Percentiles rank a stretch among this genome's conserved stretches.
Conservation (phyloP, 495 filamentous ascomycete species). For the Niebla homalea region DNA sequence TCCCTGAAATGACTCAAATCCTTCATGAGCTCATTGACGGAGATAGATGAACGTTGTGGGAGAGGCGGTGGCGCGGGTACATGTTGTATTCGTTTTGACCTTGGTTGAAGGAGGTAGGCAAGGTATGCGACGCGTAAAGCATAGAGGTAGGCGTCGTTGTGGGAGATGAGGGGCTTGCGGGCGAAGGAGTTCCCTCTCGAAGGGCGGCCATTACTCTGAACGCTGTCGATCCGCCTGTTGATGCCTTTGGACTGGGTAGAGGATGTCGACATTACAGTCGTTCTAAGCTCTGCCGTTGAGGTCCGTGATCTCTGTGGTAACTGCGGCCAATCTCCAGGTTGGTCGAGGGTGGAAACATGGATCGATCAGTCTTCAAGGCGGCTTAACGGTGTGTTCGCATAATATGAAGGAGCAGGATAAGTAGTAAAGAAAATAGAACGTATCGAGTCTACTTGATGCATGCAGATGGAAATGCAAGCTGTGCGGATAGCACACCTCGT, state of each 20-base stretch:
- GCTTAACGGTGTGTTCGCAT: no score
- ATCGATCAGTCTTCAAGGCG: no score
- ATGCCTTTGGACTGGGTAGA: constrained; percentile 40
- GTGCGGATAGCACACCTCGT: no score
- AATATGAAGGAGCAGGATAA: no score
- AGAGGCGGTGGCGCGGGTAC: constrained; percentile 48
- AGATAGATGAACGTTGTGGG: constrained; percentile 53
- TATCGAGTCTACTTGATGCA: no score
- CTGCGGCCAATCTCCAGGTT: constrained; percentile 1
- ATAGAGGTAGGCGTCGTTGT: constrained; percentile 74
- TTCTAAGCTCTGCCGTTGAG: background rate
- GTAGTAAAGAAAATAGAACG: no score
- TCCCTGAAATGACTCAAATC: constrained; percentile 64
- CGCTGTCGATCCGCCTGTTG: constrained; percentile 42
- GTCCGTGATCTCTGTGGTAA: constrained; percentile 1
- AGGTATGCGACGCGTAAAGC: constrained; percentile 88
- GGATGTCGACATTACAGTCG: constrained; percentile 37
- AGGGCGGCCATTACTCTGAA: constrained; percentile 40
- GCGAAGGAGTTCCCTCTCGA: constrained; percentile 39
- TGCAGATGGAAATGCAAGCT: no score
- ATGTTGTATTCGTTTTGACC: constrained; percentile 75
- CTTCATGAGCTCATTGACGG: constrained; percentile 55
- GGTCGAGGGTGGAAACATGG: no score
- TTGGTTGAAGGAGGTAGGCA: constrained; percentile 82
- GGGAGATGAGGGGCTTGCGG: constrained; percentile 35